Conservation (phyloP, 1,139 yeast species). For the Nakaseomyces bracarensis region DNA sequence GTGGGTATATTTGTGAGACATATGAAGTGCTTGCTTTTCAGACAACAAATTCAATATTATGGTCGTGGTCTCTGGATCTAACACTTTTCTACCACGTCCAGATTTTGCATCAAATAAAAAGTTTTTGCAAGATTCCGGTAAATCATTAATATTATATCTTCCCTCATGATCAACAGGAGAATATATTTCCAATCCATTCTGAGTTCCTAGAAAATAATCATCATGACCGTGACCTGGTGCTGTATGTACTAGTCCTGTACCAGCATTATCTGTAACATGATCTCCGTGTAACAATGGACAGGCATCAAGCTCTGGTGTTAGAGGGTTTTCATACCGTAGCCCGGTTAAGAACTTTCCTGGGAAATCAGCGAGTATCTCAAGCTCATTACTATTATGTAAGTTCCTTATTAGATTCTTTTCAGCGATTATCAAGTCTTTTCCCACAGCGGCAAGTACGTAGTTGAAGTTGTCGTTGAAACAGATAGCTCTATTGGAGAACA, state of each 20-base stretch:
- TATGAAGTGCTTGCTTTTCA: slow-evolving; percentile 41
- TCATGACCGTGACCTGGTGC: slow-evolving; percentile 99
- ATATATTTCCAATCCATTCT: slow-evolving; percentile 47
- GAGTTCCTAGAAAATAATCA: slow-evolving; percentile 67
- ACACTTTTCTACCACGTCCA: slow-evolving; percentile 52
- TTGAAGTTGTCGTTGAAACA: slow-evolving; percentile 53
- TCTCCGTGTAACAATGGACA: slow-evolving; percentile 68
- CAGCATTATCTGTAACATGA: slow-evolving; percentile 74
- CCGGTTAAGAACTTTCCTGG: slow-evolving; percentile 43
- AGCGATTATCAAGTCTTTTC: slow-evolving; percentile 37
- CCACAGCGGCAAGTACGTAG: slow-evolving; percentile 46
- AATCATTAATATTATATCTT: slow-evolving; percentile 35
- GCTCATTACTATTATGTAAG: slow-evolving; percentile 23
- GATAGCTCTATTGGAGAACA: slow-evolving; percentile 79
- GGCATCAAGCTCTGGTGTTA: slow-evolving; percentile 33
- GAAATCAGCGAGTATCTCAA: slow-evolving; percentile 22
- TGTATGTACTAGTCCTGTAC: slow-evolving; percentile 93
- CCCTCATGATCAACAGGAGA: slow-evolving; percentile 82
- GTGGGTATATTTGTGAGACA: slow-evolving; percentile 52
- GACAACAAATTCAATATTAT: slow-evolving; percentile 40
- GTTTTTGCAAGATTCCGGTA: slow-evolving; percentile 16
- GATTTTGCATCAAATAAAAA: slow-evolving; percentile 37
- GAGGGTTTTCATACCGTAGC: slow-evolving; percentile 48
- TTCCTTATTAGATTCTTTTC: slow-evolving; percentile 39
- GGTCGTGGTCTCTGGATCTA: slow-evolving; percentile 47